A percentile compares a stretch with the other conserved stretches of the same genome.
phyloP scores from a whole-genome alignment of 1,139 yeast genomes.

The Hansenula lynferdii region DNA sequence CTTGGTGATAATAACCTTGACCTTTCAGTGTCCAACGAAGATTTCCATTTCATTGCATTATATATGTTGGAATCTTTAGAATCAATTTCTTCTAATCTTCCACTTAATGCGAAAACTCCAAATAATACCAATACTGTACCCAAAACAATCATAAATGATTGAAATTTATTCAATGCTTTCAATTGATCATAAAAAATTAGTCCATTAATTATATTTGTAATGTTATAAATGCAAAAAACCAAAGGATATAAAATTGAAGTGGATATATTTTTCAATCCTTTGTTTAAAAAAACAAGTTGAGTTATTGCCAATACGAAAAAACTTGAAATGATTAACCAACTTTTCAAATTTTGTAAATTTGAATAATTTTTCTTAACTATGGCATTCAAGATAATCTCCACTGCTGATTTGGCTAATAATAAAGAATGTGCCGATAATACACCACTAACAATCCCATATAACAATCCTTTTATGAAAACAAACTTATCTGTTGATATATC shows the following conservation, averaged over 20 bases:
- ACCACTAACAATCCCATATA: conserved; percentile 72
- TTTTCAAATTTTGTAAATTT: conserved; percentile 16
- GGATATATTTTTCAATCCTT: conserved; percentile 66
- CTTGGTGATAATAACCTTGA: conserved; percentile 2
- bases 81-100: conserved; percentile 33
- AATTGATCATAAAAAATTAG: conserved; percentile 57
- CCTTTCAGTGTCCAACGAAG: conserved; percentile 6
- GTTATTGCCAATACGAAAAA: conserved; percentile 69
- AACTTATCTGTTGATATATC: conserved; percentile 8
- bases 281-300: conserved; percentile 70
- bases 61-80: conserved; percentile 4
- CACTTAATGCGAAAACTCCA: conserved; percentile 53
- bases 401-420: conserved; percentile 76
- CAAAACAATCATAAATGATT: conserved; percentile 38
- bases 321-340: conserved; percentile 40
- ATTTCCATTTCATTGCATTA: conserved; percentile 2
- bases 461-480: conserved; percentile 39
- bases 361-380: conserved; percentile 29
- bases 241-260: conserved; percentile 81
- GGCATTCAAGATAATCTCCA: conserved; percentile 56
- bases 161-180: conserved; percentile 31
- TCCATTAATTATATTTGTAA: conserved; percentile 70
- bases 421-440: conserved; percentile 82
- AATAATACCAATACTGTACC: conserved; percentile 47
- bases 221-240: conserved; percentile 79